Evolutionary conservation across 164 flowering plant species (phyloP), one percentile per base, ranked within the genome.

Genomic region (Magnolia officinalis): DNA sequence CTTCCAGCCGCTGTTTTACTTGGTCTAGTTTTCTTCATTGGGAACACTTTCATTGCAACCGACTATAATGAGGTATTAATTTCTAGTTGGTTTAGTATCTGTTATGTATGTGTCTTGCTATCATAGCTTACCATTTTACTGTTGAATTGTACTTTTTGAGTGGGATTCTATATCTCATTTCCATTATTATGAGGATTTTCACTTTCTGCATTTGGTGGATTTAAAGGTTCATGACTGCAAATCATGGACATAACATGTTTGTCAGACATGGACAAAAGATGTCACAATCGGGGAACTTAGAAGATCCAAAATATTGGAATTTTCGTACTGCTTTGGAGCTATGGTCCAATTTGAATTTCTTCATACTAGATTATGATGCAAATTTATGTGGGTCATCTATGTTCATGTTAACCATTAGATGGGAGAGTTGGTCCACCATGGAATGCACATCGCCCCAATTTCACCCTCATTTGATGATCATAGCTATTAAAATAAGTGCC

Each of bases 1-100:
- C 78, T 89, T 20, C 70, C 86, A 64, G 81, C 84, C 9, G 84
- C 83, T 68, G 75, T 85, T 76, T 79, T 92, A 80, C 75, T 92
- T 78, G 84, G 79, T 78, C 78, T 85, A 29, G 83, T 77, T 79
- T 88, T 84, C 85, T 86, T 79, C 70, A 58, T 79, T 18, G 85
- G 83, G 51, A 76, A 79, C 77, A 52, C 80, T 16, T 81, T 79
- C 51, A 26, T 77, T 16, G 74, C 77, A n/a, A 74, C 83, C 66
- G 83, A 80, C 66, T 76, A 78, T 67, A 83, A 75, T 59, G 78
- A 78, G 29, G 85, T 83, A 78, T 50, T 74, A 4, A 67, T 37
- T 67, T 6, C 24, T 31, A 50, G 13, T 26, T 24, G 6, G 52
- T 1, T 65, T 24, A 24, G n/a, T 20, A 24, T 21, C 68, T 20